Evolutionary conservation across 2,329 filamentous ascomycete genomes (phyloP), one percentile per base, ranked within the genome.

Genomic region (Penicillium sp.): DNA sequence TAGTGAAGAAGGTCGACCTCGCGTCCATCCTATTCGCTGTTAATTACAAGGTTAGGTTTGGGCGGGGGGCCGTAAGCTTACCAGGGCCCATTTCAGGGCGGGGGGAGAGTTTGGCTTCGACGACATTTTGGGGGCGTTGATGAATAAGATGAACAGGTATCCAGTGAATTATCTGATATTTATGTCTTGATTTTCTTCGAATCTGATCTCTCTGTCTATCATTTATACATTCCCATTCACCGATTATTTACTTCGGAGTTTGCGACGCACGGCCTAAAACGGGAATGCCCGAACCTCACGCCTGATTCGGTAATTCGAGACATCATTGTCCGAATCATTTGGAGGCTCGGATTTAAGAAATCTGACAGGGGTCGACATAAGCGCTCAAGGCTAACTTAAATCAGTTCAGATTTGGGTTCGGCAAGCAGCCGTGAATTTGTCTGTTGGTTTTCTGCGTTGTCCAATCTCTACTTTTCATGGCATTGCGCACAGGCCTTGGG

Each of bases 1-100:
- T 83, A 90, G 57, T 89, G 83, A 11, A 92, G 77, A 3, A 92
- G 80, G 63, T 88, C 85, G 57, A 39, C 35, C 35, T 39, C 35
- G 6, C 35, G 35, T 19, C 89, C 89, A 73, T 92, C 89, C 60
- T 62, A 43, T 24, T 4, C 16, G 33, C 13, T 10, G 29, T 52
- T 31, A 58, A 21, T 45, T 8, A 22, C 7, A 33, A 33, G 14
- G 5, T 4, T 16, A 19, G n/a, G n/a, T 13, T 39, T 8, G 35
- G n/a, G 35, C 8, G n/a, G 9, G 6, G 35, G 35, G n/a, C 16
- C n/a, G 35, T 39, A 39, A 39, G 9, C 35, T 39, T 39, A 39
- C 35, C 16, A 39, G 35, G n/a, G 35, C 35, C 35, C 35, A 39
- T 39, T 19, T 39, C 35, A 39, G n/a, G n/a, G 35, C 35, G 14